Evolutionary conservation across 306 rosid species (phyloP).

Genomic region (Hippophae tibetana): DNA sequence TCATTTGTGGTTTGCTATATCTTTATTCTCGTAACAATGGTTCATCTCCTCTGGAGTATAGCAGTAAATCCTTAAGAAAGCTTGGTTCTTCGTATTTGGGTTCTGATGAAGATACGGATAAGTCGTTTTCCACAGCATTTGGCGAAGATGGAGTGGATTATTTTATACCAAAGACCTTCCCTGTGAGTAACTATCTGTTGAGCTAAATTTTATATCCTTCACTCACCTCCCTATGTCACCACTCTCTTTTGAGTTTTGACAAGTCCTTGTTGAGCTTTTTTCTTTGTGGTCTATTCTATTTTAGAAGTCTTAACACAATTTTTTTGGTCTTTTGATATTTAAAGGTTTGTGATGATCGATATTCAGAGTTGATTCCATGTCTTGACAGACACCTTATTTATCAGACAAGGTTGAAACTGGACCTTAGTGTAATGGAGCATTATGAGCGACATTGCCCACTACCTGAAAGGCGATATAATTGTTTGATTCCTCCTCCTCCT

Average conservation of each 20-base stretch:
- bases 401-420: constrained; percentile 88
- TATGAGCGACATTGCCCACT: constrained; percentile 96
- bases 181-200: constrained; percentile 42
- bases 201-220: background rate
- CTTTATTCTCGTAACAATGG: constrained; percentile 48
- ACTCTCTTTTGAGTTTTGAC: constrained; percentile 6
- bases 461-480: constrained; percentile 82
- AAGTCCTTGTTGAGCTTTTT: background rate
- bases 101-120: constrained; percentile 61
- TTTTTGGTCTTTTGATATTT: constrained; percentile 16
- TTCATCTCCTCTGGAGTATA: constrained; percentile 66
- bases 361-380: constrained; percentile 93
- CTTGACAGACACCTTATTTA: constrained; percentile 91
- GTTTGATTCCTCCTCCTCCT: constrained; percentile 94
- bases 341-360: constrained; percentile 94
- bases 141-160: constrained; percentile 51
- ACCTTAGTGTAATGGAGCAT: constrained; percentile 91
- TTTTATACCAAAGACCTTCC: constrained; percentile 62
- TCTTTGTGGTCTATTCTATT: background rate
- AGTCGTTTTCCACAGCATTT: constrained; percentile 34
- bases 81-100: constrained; percentile 69
- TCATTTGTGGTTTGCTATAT: constrained; percentile 63
- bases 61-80: constrained; percentile 60
- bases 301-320: background rate
- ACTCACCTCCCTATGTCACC: background rate